Conservation (phyloP, 1,284 basidiomycete genomes). For the Rhodotorula glutinis region DNA sequence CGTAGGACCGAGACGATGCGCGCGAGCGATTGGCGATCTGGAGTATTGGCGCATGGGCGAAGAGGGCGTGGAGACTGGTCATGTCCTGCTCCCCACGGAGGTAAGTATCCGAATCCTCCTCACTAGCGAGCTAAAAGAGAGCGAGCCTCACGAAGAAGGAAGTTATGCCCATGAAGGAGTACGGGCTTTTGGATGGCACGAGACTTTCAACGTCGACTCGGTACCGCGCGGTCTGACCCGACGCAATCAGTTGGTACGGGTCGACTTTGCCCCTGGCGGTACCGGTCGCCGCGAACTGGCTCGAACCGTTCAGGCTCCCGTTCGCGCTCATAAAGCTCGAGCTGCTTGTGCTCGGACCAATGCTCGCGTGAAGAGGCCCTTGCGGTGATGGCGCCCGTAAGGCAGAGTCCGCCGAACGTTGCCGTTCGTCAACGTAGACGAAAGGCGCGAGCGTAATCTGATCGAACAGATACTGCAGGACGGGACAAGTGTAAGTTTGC, state of each 20-base stretch:
- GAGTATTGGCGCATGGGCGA: conserved; percentile 64
- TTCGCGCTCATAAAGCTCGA: conserved; percentile 41
- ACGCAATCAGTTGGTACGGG: conserved; percentile 84
- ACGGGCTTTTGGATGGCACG: conserved; percentile 62
- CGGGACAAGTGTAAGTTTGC: not conserved
- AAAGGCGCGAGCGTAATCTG: conserved; percentile 94
- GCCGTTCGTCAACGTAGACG: conserved; percentile 84
- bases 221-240: conserved; percentile 67
- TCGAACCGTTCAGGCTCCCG: not conserved
- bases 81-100: conserved; percentile 24
- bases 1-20: conserved; percentile 4
- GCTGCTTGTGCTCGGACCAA: conserved; percentile 3
- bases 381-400: not conserved
- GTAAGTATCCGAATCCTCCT: no score
- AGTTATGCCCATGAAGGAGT: conserved; percentile 68
- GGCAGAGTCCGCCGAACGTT: not conserved
- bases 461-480: conserved; percentile 83
- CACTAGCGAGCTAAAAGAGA: not conserved
- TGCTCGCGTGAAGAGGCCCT: not conserved
- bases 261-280: conserved; percentile 69
- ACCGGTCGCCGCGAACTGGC: conserved; percentile 31
- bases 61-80: conserved; percentile 61
- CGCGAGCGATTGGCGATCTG: conserved; percentile 46
- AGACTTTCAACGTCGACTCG: conserved; percentile 67
- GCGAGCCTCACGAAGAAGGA: conserved; percentile 56